A percentile compares a stretch with the other conserved stretches of the same genome.
Conservation (phyloP, 2,329 filamentous ascomycete genomes). For the Aureobasidium sp. region DNA sequence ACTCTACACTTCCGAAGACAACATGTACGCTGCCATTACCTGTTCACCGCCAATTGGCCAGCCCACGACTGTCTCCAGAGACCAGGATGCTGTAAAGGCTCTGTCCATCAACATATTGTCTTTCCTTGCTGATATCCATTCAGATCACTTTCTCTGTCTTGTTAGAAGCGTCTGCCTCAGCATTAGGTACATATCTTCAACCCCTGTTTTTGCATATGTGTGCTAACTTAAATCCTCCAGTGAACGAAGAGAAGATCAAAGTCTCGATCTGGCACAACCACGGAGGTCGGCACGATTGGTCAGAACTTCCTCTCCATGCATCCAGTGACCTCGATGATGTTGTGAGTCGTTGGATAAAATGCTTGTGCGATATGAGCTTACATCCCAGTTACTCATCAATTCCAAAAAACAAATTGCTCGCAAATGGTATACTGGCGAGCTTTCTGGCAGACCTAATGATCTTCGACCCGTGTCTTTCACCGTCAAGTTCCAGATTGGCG, state of each 20-base stretch:
- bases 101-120: not conserved
- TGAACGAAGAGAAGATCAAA: conserved; percentile 55
- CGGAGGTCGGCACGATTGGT: conserved; percentile 48
- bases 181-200: conserved; percentile 7
- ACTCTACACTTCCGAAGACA: conserved; percentile 9
- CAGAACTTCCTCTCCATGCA: conserved; percentile 47
- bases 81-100: conserved; percentile 29
- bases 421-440: conserved; percentile 47
- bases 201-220: not conserved
- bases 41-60: conserved; percentile 69
- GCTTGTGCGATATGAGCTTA: not conserved
- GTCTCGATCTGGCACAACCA: conserved; percentile 68
- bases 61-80: conserved; percentile 51
- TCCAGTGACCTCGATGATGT: conserved; percentile 23
- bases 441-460: conserved; percentile 40
- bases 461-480: conserved; percentile 54
- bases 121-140: not conserved
- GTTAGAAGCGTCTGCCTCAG: conserved; percentile 53
- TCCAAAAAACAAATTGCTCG: conserved; percentile 20
- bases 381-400: conserved; percentile 11
- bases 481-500: conserved; percentile 54
- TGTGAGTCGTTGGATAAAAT: conserved; percentile 17
- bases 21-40: conserved; percentile 47
- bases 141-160: conserved; percentile 57
- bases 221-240: not conserved